These are phyloP conservation scores for Trichosporon sp. DNA, from an alignment of 1,284 basidiomycete species.

Conservation along the genomic window DNA sequence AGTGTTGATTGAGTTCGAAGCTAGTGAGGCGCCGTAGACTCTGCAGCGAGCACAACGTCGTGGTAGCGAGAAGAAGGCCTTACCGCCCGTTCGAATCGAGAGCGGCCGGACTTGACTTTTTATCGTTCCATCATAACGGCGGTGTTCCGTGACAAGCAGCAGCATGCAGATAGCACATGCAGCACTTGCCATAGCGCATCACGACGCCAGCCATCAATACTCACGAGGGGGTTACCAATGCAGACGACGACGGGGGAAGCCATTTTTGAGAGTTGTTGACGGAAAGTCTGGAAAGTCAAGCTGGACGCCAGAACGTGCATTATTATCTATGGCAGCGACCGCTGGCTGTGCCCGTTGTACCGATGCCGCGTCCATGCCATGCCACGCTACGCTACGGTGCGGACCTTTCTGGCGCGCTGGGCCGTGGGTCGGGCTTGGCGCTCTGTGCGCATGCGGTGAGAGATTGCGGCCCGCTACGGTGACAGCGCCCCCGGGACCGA, in stretches of 20 bases:
- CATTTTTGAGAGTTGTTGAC: conserved; percentile 11
- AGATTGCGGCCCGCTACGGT: too few relatives aligned
- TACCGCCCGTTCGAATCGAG: neutral
- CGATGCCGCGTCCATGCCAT: neutral
- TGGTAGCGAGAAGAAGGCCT: neutral
- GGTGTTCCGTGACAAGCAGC: neutral
- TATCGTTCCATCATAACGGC: neutral
- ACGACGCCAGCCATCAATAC: conserved; percentile 8
- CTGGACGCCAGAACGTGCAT: neutral
- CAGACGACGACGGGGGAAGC: conserved; percentile 57
- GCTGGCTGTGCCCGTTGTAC: too few relatives aligned
- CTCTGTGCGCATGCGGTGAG: neutral
- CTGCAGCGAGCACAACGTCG: neutral
- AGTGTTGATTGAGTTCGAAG: too few relatives aligned
- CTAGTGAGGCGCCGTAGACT: too few relatives aligned
- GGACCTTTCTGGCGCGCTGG: neutral
- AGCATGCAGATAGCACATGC: neutral
- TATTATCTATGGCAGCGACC: neutral
- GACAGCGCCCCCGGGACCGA: too few relatives aligned
- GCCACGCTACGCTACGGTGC: neutral
- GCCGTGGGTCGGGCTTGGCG: neutral
- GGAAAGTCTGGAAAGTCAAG: neutral
- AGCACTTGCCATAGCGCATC: neutral
- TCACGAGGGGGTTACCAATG: conserved; percentile 73
- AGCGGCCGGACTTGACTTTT: neutral